Base-by-base conservation (phyloP, 2,329 filamentous ascomycete genomes). In the Spiromastix sp. region DNA sequence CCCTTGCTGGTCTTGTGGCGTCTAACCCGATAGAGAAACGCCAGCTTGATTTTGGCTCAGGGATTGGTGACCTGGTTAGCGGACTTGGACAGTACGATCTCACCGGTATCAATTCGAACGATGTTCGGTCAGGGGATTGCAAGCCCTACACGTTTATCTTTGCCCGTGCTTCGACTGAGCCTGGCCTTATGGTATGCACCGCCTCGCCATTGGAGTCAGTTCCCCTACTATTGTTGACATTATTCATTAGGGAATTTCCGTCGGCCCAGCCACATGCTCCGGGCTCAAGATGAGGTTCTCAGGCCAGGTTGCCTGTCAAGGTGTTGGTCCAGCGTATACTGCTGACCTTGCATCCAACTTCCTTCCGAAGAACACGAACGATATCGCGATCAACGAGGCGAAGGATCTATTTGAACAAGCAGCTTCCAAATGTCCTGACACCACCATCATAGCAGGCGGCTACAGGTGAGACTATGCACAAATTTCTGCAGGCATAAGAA, bases 401-500 rank as follows among this genome's bases (percentile, higher is more conserved):
- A 56, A 55, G 16, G 47, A 52, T 3, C 56, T 66, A 21, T 62
- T 68, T 45, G 46, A 52, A 3, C 36, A 58, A 13, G 64, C 66
- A 10, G 42, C 53, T 46, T 47, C 47, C 6, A 65, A 66, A 42
- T 70, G 67, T 36, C 66, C 66, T 7, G 46, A 59, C 15, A 52
- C 65, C 0, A 51, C 56, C 25, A 57, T 69, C 18, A 51, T 67
- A 1, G 59, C 63, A 2, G 66, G 60, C 28, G 66, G 65, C 5
- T 55, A 55, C 36, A 64, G 60, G 61, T 63, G 43, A 45, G 11
- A 48, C 37, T 49, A n/a, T 48, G 48, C n/a, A 47, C 4, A 12
- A 2, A 6, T 13, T 19, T n/a, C n/a, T 24, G 11, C 11, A 22
- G 11, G 8, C 4, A 21, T 6, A 22, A 21, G 8, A 13, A 12